These are phyloP conservation scores for Fusarium mexicanum DNA, from an alignment of 2,329 filamentous ascomycete genomes.

Conservation along the genomic window DNA sequence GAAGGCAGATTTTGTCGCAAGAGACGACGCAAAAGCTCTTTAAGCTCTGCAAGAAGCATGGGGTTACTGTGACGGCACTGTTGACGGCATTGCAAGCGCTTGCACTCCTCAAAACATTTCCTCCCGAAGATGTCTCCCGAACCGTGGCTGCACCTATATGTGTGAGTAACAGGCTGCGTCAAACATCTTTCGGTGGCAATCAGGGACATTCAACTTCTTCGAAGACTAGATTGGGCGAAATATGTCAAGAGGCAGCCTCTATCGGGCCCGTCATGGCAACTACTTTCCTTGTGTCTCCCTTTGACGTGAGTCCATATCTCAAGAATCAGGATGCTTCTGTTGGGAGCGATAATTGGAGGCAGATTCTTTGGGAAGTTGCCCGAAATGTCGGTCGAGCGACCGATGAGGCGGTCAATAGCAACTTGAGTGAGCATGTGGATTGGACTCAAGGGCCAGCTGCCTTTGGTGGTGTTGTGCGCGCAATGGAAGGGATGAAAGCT, in stretches of 20 bases:
- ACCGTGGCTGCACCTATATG: neutral
- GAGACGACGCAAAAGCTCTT: neutral
- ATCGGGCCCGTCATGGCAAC: conserved; percentile 4
- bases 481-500: conserved; percentile 2
- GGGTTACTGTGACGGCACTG: neutral
- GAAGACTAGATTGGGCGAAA: neutral
- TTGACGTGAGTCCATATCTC: neutral
- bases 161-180: neutral
- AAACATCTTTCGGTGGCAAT: neutral
- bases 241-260: neutral
- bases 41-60: neutral
- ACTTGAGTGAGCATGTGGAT: neutral
- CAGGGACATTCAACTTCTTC: neutral
- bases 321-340: neutral
- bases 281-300: neutral
- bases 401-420: neutral
- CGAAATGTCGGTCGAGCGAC: neutral
- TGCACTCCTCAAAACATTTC: neutral
- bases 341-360: accelerated
- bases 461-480: neutral
- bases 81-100: neutral
- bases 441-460: conserved; percentile 9
- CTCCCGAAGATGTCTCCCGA: neutral
- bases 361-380: neutral
- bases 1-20: neutral